Conservation (phyloP, 768 basidiomycete species). For the Pholiota molesta region DNA sequence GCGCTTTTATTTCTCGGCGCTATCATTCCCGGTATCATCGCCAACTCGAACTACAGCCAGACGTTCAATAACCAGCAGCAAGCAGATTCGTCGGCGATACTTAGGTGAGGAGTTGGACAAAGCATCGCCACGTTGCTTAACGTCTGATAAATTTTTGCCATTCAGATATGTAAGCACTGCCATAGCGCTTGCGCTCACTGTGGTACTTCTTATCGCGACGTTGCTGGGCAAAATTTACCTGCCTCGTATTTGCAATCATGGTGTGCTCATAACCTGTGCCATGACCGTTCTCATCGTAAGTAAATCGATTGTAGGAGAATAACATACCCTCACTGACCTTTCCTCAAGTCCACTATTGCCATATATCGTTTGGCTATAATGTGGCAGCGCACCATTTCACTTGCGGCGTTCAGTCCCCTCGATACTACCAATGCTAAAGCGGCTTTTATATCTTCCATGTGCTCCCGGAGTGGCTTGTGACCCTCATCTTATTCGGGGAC, state of each 20-base stretch:
- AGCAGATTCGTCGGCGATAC: not conserved
- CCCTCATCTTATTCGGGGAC: not conserved
- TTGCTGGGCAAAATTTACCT: not conserved
- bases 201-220: not conserved
- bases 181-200: not conserved
- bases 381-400: conserved; percentile 34
- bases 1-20: not conserved
- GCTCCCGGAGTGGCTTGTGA: conserved; percentile 46
- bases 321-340: not conserved
- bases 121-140: not conserved
- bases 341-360: conserved; percentile 31
- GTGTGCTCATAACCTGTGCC: not conserved
- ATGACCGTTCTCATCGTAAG: conserved; percentile 35
- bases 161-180: not conserved
- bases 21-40: conserved; percentile 3
- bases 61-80: not conserved
- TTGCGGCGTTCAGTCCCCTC: conserved; percentile 36
- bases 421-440: conserved; percentile 39
- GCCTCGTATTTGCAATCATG: not conserved
- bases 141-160: not conserved
- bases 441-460: conserved; percentile 48
- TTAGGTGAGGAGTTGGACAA: not conserved
- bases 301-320: not conserved
- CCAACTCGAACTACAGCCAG: conserved; percentile 3
- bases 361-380: conserved; percentile 46